phyloP scores from a whole-genome alignment of 768 basidiomycete species.

The Agaricus blazei region DNA sequence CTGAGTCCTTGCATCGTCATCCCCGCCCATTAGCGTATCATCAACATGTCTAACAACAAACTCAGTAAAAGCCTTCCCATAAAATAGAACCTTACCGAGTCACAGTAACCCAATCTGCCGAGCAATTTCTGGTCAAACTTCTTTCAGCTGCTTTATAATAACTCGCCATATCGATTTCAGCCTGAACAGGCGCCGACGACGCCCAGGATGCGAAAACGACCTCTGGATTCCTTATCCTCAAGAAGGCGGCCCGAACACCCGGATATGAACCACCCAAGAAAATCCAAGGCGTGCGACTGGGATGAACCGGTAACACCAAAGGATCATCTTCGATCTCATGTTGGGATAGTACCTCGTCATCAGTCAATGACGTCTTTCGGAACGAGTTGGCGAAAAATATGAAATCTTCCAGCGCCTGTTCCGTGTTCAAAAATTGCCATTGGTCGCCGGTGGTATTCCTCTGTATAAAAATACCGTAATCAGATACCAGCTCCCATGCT shows the following conservation, averaged over 20 bases:
- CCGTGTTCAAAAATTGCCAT: slow-evolving; percentile 43
- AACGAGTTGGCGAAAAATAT: slow-evolving; percentile 44
- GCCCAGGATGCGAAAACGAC: slow-evolving; percentile 44
- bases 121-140: slow-evolving; percentile 45
- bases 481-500: background rate
- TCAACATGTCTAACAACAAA: slow-evolving; percentile 25
- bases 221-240: slow-evolving; percentile 42
- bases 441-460: slow-evolving; percentile 40
- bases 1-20: slow-evolving; percentile 27
- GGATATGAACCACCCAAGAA: slow-evolving; percentile 49
- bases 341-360: slow-evolving; percentile 3
- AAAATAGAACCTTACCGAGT: slow-evolving; percentile 18
- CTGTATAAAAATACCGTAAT: slow-evolving; percentile 15
- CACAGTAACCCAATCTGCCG: slow-evolving; percentile 47
- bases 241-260: slow-evolving; percentile 36
- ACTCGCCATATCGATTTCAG: slow-evolving; percentile 44
- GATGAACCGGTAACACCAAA: slow-evolving; percentile 25
- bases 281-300: slow-evolving; percentile 39
- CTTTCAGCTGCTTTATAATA: slow-evolving; percentile 48
- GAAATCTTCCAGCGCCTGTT: slow-evolving; percentile 46
- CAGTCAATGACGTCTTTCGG: slow-evolving; percentile 1
- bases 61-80: background rate
- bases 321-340: slow-evolving; percentile 10
- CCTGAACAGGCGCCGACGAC: slow-evolving; percentile 44
- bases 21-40: slow-evolving; percentile 24